Percentiles rank a stretch among this genome's conserved stretches.
Conservation (phyloP, 495 filamentous ascomycete species). For the Penicillium maclennaniae region DNA sequence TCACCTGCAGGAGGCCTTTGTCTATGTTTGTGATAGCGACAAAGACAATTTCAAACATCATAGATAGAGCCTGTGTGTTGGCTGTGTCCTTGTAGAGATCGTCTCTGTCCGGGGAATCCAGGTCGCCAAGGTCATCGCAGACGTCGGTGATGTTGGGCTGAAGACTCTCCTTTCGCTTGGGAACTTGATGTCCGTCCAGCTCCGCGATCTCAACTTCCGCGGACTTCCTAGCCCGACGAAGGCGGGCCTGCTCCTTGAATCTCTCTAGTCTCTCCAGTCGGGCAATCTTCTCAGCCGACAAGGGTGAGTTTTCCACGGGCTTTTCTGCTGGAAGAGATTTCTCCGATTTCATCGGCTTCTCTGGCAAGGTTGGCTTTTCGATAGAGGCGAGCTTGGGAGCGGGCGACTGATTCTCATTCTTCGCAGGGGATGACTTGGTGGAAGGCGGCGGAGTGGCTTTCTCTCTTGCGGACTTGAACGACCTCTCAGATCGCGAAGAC, state of each 20-base stretch:
- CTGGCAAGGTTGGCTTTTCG: conserved; percentile 1
- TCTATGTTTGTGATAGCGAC: conserved; percentile 31
- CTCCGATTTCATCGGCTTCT: neutral
- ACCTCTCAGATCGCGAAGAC: conserved; percentile 21
- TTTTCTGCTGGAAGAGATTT: neutral
- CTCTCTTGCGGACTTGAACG: conserved; percentile 17
- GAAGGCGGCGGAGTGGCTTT: conserved; percentile 8
- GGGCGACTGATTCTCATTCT: conserved; percentile 1
- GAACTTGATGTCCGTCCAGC: conserved; percentile 40
- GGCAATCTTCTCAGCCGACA: neutral
- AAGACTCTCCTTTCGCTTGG: conserved; percentile 12
- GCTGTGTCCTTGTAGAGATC: conserved; percentile 9
- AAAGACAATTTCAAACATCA: conserved; percentile 33
- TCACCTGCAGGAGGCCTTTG: conserved; percentile 17
- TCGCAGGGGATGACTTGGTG: conserved; percentile 8
- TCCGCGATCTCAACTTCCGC: conserved; percentile 29
- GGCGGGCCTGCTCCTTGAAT: conserved; percentile 19
- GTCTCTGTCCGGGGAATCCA: conserved; percentile 14
- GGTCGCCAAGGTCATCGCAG: conserved; percentile 16
- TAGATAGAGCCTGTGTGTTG: conserved; percentile 23
- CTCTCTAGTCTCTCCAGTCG: conserved; percentile 14
- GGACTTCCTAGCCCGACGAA: conserved; percentile 10
- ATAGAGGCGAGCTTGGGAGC: neutral
- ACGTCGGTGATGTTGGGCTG: conserved; percentile 24
- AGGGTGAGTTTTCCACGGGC: neutral